Conservation (phyloP, 176 grass and related monocot species). For the Puya raimondii region DNA sequence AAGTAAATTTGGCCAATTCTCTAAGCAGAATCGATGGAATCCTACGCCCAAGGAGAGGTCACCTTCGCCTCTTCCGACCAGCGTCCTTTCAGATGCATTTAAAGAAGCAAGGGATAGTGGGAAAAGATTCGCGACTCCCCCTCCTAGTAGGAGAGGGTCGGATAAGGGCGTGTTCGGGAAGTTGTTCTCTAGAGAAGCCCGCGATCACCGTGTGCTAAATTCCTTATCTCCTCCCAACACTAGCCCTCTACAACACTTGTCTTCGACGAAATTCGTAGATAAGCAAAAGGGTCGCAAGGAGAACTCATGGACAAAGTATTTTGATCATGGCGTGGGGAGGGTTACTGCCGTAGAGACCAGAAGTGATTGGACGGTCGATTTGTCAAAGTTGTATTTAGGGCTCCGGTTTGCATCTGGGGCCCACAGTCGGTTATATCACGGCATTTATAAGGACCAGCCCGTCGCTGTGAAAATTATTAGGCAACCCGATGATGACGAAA, state of each 20-base stretch:
- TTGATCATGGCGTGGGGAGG: constrained; percentile 30
- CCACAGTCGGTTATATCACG: constrained; percentile 76
- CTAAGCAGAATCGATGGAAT: too few relatives aligned
- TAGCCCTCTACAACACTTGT: constrained; percentile 1
- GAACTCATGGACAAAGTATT: constrained; percentile 39
- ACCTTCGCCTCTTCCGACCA: constrained; percentile 46
- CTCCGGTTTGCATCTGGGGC: constrained; percentile 70
- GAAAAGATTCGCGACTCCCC: constrained; percentile 80
- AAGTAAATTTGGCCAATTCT: background rate
- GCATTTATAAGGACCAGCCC: constrained; percentile 61
- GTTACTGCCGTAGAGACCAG: constrained; percentile 47
- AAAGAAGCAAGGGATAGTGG: constrained; percentile 64
- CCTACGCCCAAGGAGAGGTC: constrained; percentile 42
- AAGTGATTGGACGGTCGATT: constrained; percentile 58
- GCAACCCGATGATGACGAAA: constrained; percentile 74
- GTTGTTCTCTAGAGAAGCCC: constrained; percentile 28
- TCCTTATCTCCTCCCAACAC: background rate
- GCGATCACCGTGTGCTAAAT: background rate
- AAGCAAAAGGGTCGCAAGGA: constrained; percentile 31
- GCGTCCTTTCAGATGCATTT: constrained; percentile 56
- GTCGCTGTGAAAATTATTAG: constrained; percentile 92
- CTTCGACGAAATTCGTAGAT: background rate
- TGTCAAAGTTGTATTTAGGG: constrained; percentile 64
- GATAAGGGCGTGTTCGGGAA: constrained; percentile 54
- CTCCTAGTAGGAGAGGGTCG: constrained; percentile 46